phyloP scores from a whole-genome alignment of 2,329 filamentous ascomycete species.

The Monilinia fructicola region DNA sequence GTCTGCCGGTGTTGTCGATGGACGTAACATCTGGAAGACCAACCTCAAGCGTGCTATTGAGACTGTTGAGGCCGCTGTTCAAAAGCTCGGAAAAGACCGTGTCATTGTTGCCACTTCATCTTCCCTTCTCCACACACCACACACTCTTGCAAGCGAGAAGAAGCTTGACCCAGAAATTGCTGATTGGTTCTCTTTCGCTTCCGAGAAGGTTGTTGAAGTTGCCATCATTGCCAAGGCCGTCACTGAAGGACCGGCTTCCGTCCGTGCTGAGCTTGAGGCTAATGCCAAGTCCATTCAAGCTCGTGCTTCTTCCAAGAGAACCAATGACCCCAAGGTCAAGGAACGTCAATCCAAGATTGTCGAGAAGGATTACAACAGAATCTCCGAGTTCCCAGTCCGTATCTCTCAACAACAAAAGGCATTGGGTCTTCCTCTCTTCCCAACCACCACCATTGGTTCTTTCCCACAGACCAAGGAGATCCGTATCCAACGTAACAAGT shows the following conservation, averaged over 20 bases:
- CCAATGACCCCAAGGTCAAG: slow-evolving; percentile 97
- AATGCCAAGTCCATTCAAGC: slow-evolving; percentile 93
- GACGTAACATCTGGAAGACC: slow-evolving; percentile 99
- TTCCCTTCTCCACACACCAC: slow-evolving; percentile 96
- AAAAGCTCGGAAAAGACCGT: slow-evolving; percentile 96
- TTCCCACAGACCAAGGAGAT: slow-evolving; percentile 99
- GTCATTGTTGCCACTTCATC: slow-evolving; percentile 96
- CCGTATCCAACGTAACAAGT: slow-evolving; percentile 93
- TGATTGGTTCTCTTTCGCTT: slow-evolving; percentile 98
- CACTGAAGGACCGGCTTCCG: slow-evolving; percentile 83
- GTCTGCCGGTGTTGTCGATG: slow-evolving; percentile 95
- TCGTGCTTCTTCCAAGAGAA: slow-evolving; percentile 87
- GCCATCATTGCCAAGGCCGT: slow-evolving; percentile 95
- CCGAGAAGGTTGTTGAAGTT: slow-evolving; percentile 90
- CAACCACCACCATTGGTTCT: slow-evolving; percentile 97
- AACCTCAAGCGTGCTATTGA: slow-evolving; percentile 96
- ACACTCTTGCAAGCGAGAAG: slow-evolving; percentile 98
- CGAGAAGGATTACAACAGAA: slow-evolving; percentile 83
- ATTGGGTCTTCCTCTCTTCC: slow-evolving; percentile 94
- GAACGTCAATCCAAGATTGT: slow-evolving; percentile 89
- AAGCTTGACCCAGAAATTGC: slow-evolving; percentile 90
- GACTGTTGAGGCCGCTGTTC: slow-evolving; percentile 81
- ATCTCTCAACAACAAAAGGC: slow-evolving; percentile 87
- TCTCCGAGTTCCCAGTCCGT: slow-evolving; percentile 81
- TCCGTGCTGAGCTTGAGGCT: slow-evolving; percentile 86